Percentiles rank a stretch among this genome's conserved stretches.
phyloP scores from a whole-genome alignment of 768 basidiomycete species.

The Pholiota microspora region DNA sequence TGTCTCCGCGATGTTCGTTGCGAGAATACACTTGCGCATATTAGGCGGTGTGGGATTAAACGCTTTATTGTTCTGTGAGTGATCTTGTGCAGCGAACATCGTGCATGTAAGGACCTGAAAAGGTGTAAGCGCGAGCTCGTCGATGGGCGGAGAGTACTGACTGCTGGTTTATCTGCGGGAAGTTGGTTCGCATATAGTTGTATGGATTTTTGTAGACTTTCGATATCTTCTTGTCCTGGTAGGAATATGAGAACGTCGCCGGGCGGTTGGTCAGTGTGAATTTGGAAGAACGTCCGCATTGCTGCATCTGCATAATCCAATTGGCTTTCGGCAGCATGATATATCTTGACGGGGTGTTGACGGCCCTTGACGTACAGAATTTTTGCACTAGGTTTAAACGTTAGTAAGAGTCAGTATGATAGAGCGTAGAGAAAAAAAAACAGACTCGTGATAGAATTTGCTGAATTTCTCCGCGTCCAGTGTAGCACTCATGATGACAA shows the following conservation, averaged over 20 bases:
- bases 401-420: slow-evolving; percentile 1
- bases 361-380: slow-evolving; percentile 92
- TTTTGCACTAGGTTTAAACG: slow-evolving; percentile 73
- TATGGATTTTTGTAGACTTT: slow-evolving; percentile 77
- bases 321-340: slow-evolving; percentile 71
- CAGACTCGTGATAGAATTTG: slow-evolving; percentile 80
- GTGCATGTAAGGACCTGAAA: slow-evolving; percentile 69
- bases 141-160: slow-evolving; percentile 24
- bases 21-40: slow-evolving; percentile 87
- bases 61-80: slow-evolving; percentile 72
- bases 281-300: slow-evolving; percentile 90
- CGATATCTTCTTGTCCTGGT: slow-evolving; percentile 97
- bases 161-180: slow-evolving; percentile 53
- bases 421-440: slow-evolving; percentile 8
- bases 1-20: slow-evolving; percentile 98
- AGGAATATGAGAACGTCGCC: slow-evolving; percentile 95
- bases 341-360: slow-evolving; percentile 87
- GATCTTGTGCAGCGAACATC: slow-evolving; percentile 86
- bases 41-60: slow-evolving; percentile 66
- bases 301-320: slow-evolving; percentile 87
- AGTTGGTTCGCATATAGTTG: slow-evolving; percentile 65
- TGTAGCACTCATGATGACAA: slow-evolving; percentile 97
- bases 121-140: neutral
- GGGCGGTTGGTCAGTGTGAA: slow-evolving; percentile 74
- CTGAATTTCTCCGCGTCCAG: slow-evolving; percentile 95